phyloP scores from a whole-genome alignment of 179 eudicot genomes.

The Pouteria campechiana region DNA sequence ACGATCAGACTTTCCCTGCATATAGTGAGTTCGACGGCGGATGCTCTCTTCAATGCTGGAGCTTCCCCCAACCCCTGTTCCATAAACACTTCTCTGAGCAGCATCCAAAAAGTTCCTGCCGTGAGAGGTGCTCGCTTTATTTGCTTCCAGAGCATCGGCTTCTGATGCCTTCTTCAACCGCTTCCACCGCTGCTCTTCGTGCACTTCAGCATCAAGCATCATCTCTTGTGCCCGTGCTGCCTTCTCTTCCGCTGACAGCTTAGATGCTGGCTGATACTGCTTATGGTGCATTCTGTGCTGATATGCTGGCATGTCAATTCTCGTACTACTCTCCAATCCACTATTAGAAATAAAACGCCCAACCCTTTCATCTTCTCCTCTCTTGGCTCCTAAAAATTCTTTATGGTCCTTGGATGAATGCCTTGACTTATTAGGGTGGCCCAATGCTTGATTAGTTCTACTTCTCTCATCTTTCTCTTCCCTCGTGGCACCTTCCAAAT shows the following conservation, averaged over 20 bases:
- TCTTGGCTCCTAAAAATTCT: too few species aligned
- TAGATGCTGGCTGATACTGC: conserved; percentile 28
- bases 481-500: conserved; percentile 8
- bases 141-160: conserved; percentile 65
- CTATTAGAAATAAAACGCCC: too few species aligned
- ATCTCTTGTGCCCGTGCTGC: conserved; percentile 78
- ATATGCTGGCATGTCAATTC: too few species aligned
- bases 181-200: conserved; percentile 90
- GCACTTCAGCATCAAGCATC: conserved; percentile 85
- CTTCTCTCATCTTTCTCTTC: conserved; percentile 10
- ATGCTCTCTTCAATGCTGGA: conserved; percentile 88
- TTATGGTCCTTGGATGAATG: too few species aligned
- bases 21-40: conserved; percentile 71
- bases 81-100: conserved; percentile 70
- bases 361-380: too few species aligned
- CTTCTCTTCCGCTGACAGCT: conserved; percentile 83
- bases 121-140: conserved; percentile 9
- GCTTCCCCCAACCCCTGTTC: conserved; percentile 88
- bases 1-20: conserved; percentile 52
- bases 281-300: conserved; percentile 23
- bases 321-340: too few species aligned
- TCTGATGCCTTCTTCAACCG: conserved; percentile 79
- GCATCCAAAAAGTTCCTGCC: conserved; percentile 63
- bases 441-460: too few species aligned
- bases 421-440: conserved; percentile 14